Conservation (phyloP, 768 basidiomycete species). For the Tricholoma bakamatsutake region DNA sequence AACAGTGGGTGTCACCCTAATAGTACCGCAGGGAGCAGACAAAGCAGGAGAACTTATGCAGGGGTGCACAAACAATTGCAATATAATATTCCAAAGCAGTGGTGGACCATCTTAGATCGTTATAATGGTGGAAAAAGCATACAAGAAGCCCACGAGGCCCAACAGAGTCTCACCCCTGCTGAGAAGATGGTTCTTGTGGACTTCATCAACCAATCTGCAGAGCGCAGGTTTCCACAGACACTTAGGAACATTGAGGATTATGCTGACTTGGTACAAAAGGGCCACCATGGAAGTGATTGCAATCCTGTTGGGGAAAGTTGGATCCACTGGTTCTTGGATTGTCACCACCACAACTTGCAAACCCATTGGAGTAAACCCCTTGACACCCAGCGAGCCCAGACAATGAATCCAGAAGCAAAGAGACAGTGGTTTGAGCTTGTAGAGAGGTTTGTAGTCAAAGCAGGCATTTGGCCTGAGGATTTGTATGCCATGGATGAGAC, state of each 20-base stretch:
- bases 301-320: constrained; percentile 21
- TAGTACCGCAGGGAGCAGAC: background rate
- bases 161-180: constrained; percentile 19
- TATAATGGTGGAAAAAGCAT: background rate
- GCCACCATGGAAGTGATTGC: constrained; percentile 6
- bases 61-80: constrained; percentile 9
- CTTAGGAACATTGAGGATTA: constrained; percentile 12
- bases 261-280: constrained; percentile 23
- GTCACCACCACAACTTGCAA: constrained; percentile 22
- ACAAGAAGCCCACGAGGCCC: constrained; percentile 15
- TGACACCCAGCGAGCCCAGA: constrained; percentile 21
- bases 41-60: background rate
- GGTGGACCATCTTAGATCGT: constrained; percentile 12
- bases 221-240: constrained; percentile 20
- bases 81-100: constrained; percentile 14
- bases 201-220: constrained; percentile 21
- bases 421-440: constrained; percentile 16
- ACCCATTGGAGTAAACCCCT: constrained; percentile 29
- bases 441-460: constrained; percentile 15
- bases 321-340: constrained; percentile 20
- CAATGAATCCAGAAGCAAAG: constrained; percentile 23
- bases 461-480: constrained; percentile 15
- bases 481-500: constrained; percentile 36
- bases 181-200: constrained; percentile 26
- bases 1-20: too few relatives aligned